Percentiles rank a stretch among this genome's conserved stretches.
Conservation (phyloP, 768 basidiomycete species). For the Suillus fuscotomentosus region DNA sequence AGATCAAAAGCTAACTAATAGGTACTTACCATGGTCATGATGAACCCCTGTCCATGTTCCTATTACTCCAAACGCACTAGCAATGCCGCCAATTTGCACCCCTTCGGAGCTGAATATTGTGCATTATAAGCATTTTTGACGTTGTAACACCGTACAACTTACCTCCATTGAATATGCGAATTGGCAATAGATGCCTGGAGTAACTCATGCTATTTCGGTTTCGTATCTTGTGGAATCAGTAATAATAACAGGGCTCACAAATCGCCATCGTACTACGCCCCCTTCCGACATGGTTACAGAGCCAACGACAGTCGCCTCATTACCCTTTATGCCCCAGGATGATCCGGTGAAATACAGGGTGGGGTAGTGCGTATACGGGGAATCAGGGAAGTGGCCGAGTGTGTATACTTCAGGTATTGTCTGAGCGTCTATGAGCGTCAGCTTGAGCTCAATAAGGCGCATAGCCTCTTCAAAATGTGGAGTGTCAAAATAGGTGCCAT, state of each 20-base stretch:
- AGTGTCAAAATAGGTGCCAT: constrained; percentile 47
- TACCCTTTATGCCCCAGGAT: constrained; percentile 40
- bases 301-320: constrained; percentile 47
- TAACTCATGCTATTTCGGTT: constrained; percentile 13
- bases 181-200: constrained; percentile 54
- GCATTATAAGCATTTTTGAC: constrained; percentile 1
- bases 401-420: constrained; percentile 20
- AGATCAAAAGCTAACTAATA: background rate
- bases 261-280: constrained; percentile 51
- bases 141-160: constrained; percentile 10
- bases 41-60: constrained; percentile 66
- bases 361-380: constrained; percentile 33
- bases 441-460: constrained; percentile 56
- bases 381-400: constrained; percentile 21
- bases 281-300: constrained; percentile 47
- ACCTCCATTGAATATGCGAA: constrained; percentile 60
- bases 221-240: background rate
- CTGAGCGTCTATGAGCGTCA: constrained; percentile 41
- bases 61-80: constrained; percentile 63
- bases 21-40: constrained; percentile 50
- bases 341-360: constrained; percentile 47
- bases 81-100: constrained; percentile 62
- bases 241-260: constrained; percentile 42
- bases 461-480: constrained; percentile 61
- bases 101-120: constrained; percentile 55